phyloP scores from a whole-genome alignment of 73 alveolate species.

The Tetrahymena borealis region DNA sequence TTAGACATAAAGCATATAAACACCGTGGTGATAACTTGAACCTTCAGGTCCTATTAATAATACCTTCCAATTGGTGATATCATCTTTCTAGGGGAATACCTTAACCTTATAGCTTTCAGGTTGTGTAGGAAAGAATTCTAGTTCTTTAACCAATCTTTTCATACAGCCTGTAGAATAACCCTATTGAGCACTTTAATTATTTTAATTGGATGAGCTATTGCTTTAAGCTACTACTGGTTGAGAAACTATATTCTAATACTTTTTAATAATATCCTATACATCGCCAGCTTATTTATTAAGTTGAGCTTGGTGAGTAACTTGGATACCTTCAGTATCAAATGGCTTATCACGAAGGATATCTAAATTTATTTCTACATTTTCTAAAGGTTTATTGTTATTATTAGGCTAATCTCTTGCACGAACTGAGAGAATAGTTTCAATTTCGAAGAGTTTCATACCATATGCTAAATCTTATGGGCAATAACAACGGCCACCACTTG shows the following conservation, averaged over 20 bases:
- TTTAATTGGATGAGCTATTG: background rate
- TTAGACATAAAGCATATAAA: slow-evolving; percentile 2
- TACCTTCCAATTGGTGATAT: slow-evolving; percentile 37
- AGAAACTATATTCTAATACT: background rate
- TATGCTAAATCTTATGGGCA: slow-evolving; percentile 26
- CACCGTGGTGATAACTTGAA: slow-evolving; percentile 52
- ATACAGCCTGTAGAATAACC: background rate
- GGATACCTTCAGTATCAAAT: background rate
- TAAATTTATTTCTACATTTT: background rate
- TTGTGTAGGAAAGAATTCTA: background rate
- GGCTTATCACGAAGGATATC: slow-evolving; percentile 20
- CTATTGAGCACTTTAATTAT: background rate
- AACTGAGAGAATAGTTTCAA: slow-evolving; percentile 29
- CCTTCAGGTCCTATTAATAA: slow-evolving; percentile 45
- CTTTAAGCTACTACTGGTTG: too few relatives aligned
- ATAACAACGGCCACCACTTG: slow-evolving; percentile 45
- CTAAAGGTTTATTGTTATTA: background rate
- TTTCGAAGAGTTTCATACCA: slow-evolving; percentile 41
- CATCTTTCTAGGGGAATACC: slow-evolving; percentile 36
- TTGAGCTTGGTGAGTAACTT: background rate
- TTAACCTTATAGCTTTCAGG: slow-evolving; percentile 32
- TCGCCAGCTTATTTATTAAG: background rate
- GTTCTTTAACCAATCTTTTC: slow-evolving; percentile 32
- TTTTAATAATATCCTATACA: background rate
- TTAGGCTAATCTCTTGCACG: slow-evolving; percentile 9